Conservation (phyloP, 2,329 filamentous ascomycete species). For the Bipolaris cookei region DNA sequence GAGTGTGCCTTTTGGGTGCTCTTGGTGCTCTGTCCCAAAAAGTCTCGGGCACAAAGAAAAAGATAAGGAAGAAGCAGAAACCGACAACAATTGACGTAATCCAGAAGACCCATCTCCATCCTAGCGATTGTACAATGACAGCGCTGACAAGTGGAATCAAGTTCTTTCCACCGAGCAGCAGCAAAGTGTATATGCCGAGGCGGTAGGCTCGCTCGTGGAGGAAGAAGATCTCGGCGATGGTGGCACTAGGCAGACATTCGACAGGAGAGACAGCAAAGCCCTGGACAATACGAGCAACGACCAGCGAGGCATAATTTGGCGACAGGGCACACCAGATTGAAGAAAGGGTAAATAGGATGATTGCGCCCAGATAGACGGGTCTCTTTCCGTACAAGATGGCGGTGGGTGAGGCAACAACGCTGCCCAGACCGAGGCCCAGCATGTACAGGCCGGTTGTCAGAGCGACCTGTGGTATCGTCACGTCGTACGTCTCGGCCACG, state of each 20-base stretch:
- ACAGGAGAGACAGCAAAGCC: conserved; percentile 88
- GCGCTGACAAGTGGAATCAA: conserved; percentile 86
- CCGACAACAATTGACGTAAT: conserved; percentile 82
- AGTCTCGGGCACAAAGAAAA: conserved; percentile 91
- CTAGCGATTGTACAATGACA: conserved; percentile 75
- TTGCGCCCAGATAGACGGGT: conserved; percentile 82
- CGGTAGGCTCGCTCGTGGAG: conserved; percentile 92
- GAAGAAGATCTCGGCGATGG: conserved; percentile 96
- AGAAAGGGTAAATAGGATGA: conserved; percentile 76
- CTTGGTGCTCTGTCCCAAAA: conserved; percentile 89
- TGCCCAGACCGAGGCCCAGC: conserved; percentile 88
- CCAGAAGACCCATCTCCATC: conserved; percentile 94
- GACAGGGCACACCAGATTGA: conserved; percentile 87
- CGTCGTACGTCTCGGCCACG: conserved; percentile 70
- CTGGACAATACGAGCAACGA: conserved; percentile 83
- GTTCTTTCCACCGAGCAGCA: conserved; percentile 91
- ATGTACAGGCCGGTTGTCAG: conserved; percentile 92
- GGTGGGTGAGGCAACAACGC: conserved; percentile 83
- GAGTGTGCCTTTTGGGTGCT: conserved; percentile 50
- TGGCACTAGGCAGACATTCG: conserved; percentile 90
- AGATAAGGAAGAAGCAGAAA: conserved; percentile 73
- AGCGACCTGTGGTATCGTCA: conserved; percentile 75
- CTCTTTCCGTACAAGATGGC: conserved; percentile 91
- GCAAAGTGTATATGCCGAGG: conserved; percentile 88
- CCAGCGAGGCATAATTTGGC: conserved; percentile 77